A percentile compares a stretch with the other conserved stretches of the same genome.
Conservation (phyloP, 495 filamentous ascomycete genomes). For the Aspergillus ellipticus region DNA sequence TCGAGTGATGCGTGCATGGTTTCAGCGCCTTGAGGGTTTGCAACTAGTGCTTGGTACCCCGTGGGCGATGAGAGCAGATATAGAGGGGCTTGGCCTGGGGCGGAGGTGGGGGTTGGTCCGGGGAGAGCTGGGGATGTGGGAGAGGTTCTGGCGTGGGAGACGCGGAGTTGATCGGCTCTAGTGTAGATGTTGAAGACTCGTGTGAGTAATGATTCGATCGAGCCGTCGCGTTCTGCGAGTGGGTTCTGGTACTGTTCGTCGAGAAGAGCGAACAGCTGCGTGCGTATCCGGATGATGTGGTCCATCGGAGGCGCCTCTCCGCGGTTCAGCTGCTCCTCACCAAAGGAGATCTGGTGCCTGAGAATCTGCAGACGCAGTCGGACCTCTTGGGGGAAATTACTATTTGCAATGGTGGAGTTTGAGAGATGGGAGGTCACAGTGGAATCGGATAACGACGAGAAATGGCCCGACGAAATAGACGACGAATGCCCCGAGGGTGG, state of each 20-base stretch:
- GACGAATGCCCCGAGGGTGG: constrained; percentile 13
- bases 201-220: constrained; percentile 24
- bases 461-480: neutral
- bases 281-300: constrained; percentile 32
- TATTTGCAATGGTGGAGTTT: neutral
- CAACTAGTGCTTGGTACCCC: constrained; percentile 56
- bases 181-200: constrained; percentile 27
- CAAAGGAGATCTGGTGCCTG: constrained; percentile 29
- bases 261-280: constrained; percentile 28
- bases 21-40: constrained; percentile 40
- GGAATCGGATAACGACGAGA: neutral
- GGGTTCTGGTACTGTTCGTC: constrained; percentile 26
- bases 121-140: constrained; percentile 4
- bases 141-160: constrained; percentile 14
- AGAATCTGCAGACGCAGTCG: constrained; percentile 24
- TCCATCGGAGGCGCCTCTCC: constrained; percentile 28
- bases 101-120: neutral
- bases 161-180: constrained; percentile 27
- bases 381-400: constrained; percentile 14
- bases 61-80: constrained; percentile 60
- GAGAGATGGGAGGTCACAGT: neutral
- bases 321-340: constrained; percentile 40
- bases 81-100: constrained; percentile 28
- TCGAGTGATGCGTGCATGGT: constrained; percentile 40
- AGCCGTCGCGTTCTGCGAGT: constrained; percentile 17